Base-by-base conservation (phyloP, 352 stramenopile genomes). In the Phytophthora multivora region DNA sequence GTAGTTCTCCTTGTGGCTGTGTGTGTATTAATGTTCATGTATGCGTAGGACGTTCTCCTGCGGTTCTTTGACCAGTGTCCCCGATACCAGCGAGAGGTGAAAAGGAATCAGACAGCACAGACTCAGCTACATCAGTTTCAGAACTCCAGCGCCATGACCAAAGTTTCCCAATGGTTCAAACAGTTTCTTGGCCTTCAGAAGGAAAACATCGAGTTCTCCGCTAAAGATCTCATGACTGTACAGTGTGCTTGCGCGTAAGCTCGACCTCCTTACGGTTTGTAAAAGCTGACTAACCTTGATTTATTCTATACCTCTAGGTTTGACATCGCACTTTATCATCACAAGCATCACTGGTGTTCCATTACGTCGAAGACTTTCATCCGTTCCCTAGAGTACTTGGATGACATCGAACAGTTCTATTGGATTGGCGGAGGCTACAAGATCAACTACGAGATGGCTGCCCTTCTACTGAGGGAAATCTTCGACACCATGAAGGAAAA, bases 1-100 rank as follows among this genome's bases (percentile, higher is more conserved):
- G 31, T 16, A n/a, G 10, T 31, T 3, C 5, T 41, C 8, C n/a
- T 9, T 45, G 19, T 47, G 21, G 9, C 31, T 40, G 9, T 12
- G 30, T 23, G 21, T 4, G 0, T 26, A 12, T 39, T 38, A 46
- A 51, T 9, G 28, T 18, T 12, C 7, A 7, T 43, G 47, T 13
- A 21, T 13, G 0, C 3, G 4, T 35, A 87, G 76, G 80, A 89
- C 35, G 33, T 53, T 4, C 52, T 88, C 0, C 57, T 89, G 23
- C 73, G 83, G 0, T 90, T 88, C 60, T 90, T 82, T 58, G 83
- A 89, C 36, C 51, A 71, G 16, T 91, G 83, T 23, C 52, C 71
- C 6, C 73, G 73, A 11, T 91, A 89, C 51, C 63, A 72, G 23
- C 56, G 50, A 18, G 69, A 86, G 1, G 71, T 91, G n/a, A 73